phyloP scores from a whole-genome alignment of 2,329 filamentous ascomycete species.

The Epichloe elymi region DNA sequence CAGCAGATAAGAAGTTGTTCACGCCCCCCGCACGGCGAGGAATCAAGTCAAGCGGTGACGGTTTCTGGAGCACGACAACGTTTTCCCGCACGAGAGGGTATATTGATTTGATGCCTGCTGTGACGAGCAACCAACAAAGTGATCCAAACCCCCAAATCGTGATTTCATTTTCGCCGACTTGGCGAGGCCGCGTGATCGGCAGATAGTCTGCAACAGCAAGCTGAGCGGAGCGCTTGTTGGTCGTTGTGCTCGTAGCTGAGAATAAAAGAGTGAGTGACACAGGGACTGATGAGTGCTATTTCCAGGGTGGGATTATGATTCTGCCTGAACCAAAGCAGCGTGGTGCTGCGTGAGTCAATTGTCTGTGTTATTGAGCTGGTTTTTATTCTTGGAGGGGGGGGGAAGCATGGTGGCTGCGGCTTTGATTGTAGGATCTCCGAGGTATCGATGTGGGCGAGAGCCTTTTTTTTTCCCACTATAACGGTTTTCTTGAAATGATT shows the following conservation, averaged over 20 bases:
- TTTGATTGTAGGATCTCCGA: too few species aligned
- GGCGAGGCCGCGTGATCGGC: not conserved
- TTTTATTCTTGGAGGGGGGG: not conserved
- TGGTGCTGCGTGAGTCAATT: not conserved
- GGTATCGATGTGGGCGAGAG: too few species aligned
- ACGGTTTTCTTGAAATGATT: too few species aligned
- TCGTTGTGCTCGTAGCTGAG: not conserved
- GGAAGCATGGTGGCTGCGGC: too few species aligned
- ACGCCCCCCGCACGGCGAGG: not conserved
- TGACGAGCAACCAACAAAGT: too few species aligned
- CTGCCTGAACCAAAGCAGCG: not conserved
- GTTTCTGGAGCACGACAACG: not conserved
- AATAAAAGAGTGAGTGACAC: not conserved
- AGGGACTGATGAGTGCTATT: not conserved
- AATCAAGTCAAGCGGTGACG: not conserved
- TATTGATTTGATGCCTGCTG: too few species aligned
- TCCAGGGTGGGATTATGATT: not conserved
- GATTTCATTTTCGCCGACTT: too few species aligned
- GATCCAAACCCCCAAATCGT: too few species aligned
- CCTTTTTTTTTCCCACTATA: too few species aligned
- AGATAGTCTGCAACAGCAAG: not conserved
- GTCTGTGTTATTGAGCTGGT: not conserved
- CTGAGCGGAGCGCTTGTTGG: not conserved
- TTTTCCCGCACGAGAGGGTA: too few species aligned
- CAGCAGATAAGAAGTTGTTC: not conserved